phyloP scores from a whole-genome alignment of 1,284 basidiomycete species.

The Puccinia triticina region DNA sequence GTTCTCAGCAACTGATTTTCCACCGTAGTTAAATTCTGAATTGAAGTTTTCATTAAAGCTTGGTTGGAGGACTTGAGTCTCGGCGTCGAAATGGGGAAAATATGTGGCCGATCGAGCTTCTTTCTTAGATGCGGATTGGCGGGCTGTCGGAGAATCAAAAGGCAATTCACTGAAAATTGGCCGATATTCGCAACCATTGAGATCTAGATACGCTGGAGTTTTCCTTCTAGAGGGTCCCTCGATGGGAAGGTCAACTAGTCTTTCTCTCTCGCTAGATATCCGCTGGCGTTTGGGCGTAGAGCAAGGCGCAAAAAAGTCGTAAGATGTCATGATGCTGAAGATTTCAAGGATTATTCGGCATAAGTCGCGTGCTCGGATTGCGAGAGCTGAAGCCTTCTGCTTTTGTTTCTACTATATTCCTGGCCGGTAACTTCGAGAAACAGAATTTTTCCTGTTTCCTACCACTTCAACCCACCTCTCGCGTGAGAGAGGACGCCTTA shows the following conservation, averaged over 20 bases:
- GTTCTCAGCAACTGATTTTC: not conserved
- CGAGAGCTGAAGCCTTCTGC: not conserved
- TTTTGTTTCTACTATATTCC: too few species aligned
- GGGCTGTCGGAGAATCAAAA: slow-evolving; percentile 17
- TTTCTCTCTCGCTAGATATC: slow-evolving; percentile 3
- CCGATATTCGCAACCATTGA: not conserved
- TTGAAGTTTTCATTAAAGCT: slow-evolving; percentile 8
- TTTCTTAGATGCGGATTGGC: not conserved
- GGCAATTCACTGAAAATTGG: slow-evolving; percentile 6
- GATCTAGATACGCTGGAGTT: not conserved
- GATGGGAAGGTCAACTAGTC: not conserved
- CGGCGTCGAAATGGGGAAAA: not conserved
- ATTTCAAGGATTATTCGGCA: not conserved
- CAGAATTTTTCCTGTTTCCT: too few species aligned
- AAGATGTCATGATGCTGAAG: slow-evolving; percentile 15
- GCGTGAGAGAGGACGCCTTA: too few species aligned
- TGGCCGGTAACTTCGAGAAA: too few species aligned
- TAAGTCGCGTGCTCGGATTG: not conserved
- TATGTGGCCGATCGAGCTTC: slow-evolving; percentile 3
- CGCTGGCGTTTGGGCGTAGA: slow-evolving; percentile 31
- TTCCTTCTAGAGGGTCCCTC: slow-evolving; percentile 26
- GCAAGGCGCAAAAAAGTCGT: slow-evolving; percentile 22
- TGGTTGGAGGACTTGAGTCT: not conserved
- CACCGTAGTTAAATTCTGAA: not conserved
- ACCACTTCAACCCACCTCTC: too few species aligned